These are phyloP conservation scores for Aspergillus hortae DNA, from an alignment of 2,329 filamentous ascomycete species.

Conservation along the genomic window DNA sequence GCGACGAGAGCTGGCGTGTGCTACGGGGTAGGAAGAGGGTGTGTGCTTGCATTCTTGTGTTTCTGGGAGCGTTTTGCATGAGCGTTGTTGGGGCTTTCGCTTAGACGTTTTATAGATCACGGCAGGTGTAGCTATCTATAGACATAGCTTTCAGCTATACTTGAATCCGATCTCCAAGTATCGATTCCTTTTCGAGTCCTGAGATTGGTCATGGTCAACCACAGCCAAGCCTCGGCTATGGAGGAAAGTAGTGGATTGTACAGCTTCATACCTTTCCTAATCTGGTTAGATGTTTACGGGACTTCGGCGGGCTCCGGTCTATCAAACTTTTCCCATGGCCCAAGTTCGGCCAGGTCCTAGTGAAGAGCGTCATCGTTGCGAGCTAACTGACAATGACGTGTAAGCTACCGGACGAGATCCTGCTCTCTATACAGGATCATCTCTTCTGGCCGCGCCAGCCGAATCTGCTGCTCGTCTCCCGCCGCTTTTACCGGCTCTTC, in stretches of 20 bases:
- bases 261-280: background rate
- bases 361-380: too few relatives aligned
- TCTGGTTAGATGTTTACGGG: background rate
- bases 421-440: background rate
- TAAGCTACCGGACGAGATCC: background rate
- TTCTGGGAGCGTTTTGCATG: slow-evolving; percentile 65
- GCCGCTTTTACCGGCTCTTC: background rate
- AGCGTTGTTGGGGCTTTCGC: slow-evolving; percentile 70
- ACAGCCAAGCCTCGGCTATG: background rate
- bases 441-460: background rate
- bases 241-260: background rate
- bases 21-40: slow-evolving; percentile 60
- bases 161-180: too few relatives aligned
- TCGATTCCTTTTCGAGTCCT: too few relatives aligned
- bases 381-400: background rate
- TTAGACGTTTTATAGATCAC: slow-evolving; percentile 28
- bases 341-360: background rate
- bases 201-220: background rate
- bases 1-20: slow-evolving; percentile 68
- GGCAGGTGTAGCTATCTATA: too few relatives aligned
- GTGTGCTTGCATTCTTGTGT: slow-evolving; percentile 61
- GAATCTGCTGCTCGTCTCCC: background rate
- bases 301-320: background rate
- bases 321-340: background rate
- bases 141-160: too few relatives aligned